phyloP scores from a whole-genome alignment of 2,329 filamentous ascomycete species.

The Xylaria sp. region DNA sequence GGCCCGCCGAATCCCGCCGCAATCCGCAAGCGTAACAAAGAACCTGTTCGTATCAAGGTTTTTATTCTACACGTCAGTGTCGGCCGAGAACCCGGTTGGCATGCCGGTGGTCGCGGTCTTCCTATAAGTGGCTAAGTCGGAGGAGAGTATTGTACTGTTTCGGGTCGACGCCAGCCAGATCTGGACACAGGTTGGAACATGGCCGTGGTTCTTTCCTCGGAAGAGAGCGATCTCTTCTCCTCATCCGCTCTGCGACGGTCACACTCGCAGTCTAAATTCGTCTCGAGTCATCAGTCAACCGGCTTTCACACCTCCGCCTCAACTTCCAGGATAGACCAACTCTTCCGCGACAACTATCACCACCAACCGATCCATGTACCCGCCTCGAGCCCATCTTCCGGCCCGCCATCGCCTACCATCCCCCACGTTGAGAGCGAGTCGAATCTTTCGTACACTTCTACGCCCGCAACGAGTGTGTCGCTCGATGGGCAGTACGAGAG shows the following conservation, averaged over 20 bases:
- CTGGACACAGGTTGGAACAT: conserved; percentile 53
- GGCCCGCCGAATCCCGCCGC: conserved; percentile 6
- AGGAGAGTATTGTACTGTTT: conserved; percentile 38
- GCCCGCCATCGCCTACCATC: conserved; percentile 65
- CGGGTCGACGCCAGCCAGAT: conserved; percentile 13
- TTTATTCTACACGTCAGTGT: conserved; percentile 6
- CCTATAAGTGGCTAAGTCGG: conserved; percentile 42
- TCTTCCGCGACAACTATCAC: conserved; percentile 57
- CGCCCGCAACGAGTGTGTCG: conserved; percentile 71
- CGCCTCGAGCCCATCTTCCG: conserved; percentile 62
- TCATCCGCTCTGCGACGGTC: conserved; percentile 66
- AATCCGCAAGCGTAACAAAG: conserved; percentile 29
- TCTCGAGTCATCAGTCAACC: conserved; percentile 53
- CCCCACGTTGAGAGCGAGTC: conserved; percentile 61
- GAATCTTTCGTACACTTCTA: conserved; percentile 68
- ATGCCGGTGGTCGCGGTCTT: conserved; percentile 39
- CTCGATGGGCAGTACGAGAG: conserved; percentile 67
- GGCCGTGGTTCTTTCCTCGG: conserved; percentile 66
- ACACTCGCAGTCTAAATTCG: conserved; percentile 68
- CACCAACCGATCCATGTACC: conserved; percentile 49
- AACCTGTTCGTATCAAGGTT: neutral
- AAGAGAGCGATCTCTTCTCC: conserved; percentile 67
- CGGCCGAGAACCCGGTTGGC: conserved; percentile 26
- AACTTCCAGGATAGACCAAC: conserved; percentile 57
- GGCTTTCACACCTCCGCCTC: conserved; percentile 59